These are phyloP conservation scores for Nemophila menziesii DNA, from an alignment of 257 asterid species.

Conservation along the genomic window DNA sequence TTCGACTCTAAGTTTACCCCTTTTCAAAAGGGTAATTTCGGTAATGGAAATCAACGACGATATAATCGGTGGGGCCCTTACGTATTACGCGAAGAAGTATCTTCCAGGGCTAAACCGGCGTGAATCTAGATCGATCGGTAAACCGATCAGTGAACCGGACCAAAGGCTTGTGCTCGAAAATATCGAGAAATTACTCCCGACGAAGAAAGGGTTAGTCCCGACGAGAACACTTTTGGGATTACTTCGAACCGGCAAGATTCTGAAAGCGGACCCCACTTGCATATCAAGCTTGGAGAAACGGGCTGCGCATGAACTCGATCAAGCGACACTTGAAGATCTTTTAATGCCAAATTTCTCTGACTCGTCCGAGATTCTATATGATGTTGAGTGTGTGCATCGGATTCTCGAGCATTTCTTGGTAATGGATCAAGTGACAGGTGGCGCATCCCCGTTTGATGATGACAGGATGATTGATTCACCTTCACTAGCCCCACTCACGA, in stretches of 20 bases:
- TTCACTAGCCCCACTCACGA: conserved; percentile 43
- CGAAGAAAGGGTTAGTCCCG: conserved; percentile 44
- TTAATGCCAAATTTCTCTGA: conserved; percentile 58
- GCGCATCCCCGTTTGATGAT: conserved; percentile 44
- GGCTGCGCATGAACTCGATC: conserved; percentile 63
- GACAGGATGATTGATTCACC: conserved; percentile 26
- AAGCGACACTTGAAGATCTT: conserved; percentile 58
- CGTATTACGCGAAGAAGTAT: conserved; percentile 62
- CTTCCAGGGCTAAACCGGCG: too few species aligned
- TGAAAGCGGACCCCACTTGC: conserved; percentile 50
- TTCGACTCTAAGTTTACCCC: conserved; percentile 53
- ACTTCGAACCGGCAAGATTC: conserved; percentile 54
- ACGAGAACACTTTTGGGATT: conserved; percentile 64
- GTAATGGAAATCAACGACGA: conserved; percentile 64
- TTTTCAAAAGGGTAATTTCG: conserved; percentile 48
- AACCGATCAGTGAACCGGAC: too few species aligned
- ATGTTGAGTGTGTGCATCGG: conserved; percentile 78
- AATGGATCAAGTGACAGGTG: conserved; percentile 48
- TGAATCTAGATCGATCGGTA: too few species aligned
- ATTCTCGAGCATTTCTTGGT: conserved; percentile 74
- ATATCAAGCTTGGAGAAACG: conserved; percentile 59
- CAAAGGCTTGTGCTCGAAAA: conserved; percentile 73
- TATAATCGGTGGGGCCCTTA: conserved; percentile 52
- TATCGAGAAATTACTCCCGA: conserved; percentile 56
- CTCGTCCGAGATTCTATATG: conserved; percentile 57